These are phyloP conservation scores for Colletotrichum camelliae DNA, from an alignment of 2,329 filamentous ascomycete species.

Conservation along the genomic window DNA sequence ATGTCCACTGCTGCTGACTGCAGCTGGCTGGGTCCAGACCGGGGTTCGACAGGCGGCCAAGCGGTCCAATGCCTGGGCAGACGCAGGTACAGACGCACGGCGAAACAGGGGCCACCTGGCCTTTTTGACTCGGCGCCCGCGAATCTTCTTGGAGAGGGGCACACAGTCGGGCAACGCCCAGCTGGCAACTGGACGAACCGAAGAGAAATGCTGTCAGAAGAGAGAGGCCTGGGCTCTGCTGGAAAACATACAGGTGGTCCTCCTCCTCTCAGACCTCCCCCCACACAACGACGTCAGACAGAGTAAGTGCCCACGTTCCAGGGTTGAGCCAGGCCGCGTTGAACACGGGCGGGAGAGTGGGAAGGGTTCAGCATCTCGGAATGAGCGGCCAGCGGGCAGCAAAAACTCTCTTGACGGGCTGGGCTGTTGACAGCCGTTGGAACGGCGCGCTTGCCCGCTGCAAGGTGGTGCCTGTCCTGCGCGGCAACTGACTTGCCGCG, in stretches of 20 bases:
- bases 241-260: not conserved
- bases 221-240: not conserved
- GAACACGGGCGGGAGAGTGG: not conserved
- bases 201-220: not conserved
- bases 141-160: not conserved
- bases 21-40: not conserved
- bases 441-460: not conserved
- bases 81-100: constrained; percentile 16
- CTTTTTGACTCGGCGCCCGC: not conserved
- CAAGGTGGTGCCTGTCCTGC: constrained; percentile 2
- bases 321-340: not conserved
- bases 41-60: not conserved
- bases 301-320: not conserved
- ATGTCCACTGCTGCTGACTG: not conserved
- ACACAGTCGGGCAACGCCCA: not conserved
- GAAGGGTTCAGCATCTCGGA: not conserved
- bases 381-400: not conserved
- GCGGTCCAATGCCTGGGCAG: not conserved
- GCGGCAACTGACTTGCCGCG: not conserved
- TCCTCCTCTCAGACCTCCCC: not conserved
- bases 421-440: not conserved
- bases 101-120: not conserved
- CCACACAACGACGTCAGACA: constrained; percentile 16
- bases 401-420: not conserved
- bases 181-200: not conserved